Conservation (phyloP, 23 red algal genomes). For the Gracilaria domingensis region DNA sequence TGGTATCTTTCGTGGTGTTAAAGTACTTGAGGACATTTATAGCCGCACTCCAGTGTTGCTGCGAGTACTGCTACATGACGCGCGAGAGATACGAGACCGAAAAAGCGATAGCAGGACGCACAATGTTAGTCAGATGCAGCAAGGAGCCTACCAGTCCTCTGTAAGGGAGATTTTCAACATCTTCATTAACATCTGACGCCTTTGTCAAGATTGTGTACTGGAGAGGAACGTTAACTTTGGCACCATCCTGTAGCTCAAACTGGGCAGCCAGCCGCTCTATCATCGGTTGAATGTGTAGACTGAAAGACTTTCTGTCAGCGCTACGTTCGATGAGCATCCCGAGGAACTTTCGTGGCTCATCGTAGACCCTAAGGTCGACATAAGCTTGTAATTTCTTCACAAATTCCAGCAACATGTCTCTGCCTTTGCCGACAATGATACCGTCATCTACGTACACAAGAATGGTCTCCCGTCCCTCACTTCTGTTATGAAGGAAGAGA, state of each 20-base stretch:
- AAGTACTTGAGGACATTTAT: background rate
- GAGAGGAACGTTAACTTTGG: background rate
- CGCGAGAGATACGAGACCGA: background rate
- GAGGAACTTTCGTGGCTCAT: background rate
- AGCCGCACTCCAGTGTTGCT: background rate
- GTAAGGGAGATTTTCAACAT: background rate
- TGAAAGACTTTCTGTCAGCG: background rate
- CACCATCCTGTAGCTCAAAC: background rate
- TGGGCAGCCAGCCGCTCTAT: background rate
- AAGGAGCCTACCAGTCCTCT: background rate
- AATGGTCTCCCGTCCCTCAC: background rate
- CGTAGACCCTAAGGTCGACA: background rate
- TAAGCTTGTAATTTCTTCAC: background rate
- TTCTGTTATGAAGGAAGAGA: background rate
- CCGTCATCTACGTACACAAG: slow-evolving; percentile 6
- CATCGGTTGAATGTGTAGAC: background rate
- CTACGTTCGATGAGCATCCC: background rate
- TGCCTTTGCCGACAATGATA: background rate
- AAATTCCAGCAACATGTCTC: background rate
- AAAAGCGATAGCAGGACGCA: background rate
- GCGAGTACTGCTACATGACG: background rate
- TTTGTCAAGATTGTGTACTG: background rate
- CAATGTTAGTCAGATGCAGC: background rate
- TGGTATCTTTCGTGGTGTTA: background rate
- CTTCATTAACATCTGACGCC: background rate